These are phyloP conservation scores for Galerina marginata DNA, from an alignment of 768 basidiomycete species.

Conservation along the genomic window DNA sequence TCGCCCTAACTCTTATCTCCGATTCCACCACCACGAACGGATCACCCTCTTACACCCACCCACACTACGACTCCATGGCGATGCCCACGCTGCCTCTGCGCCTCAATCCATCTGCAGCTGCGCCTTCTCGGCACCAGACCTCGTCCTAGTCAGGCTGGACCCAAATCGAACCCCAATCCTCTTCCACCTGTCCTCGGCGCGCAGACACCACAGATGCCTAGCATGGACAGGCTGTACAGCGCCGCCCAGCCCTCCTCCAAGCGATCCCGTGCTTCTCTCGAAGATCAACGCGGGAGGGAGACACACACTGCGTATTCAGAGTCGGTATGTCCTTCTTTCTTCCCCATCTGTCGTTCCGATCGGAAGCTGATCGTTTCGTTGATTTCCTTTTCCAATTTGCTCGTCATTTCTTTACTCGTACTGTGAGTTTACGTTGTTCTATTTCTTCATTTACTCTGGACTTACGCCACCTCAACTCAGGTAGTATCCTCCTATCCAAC, in stretches of 20 bases:
- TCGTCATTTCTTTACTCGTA: background rate
- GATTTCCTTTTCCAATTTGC: background rate
- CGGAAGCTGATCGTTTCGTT: background rate
- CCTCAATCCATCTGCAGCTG: background rate
- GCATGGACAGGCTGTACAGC: constrained; percentile 34
- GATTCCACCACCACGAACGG: background rate
- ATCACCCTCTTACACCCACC: background rate
- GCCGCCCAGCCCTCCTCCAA: constrained; percentile 56
- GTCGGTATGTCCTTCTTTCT: constrained; percentile 28
- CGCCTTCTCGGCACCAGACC: constrained; percentile 24
- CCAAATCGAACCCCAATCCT: constrained; percentile 30
- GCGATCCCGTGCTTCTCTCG: constrained; percentile 46
- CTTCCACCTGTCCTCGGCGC: constrained; percentile 2
- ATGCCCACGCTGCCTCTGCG: background rate
- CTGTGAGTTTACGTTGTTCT: background rate
- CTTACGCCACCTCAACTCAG: background rate
- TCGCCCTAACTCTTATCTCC: constrained; percentile 20
- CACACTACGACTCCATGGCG: background rate
- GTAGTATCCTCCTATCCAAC: background rate
- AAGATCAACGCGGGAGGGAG: constrained; percentile 35
- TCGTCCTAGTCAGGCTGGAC: background rate
- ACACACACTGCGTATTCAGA: constrained; percentile 34
- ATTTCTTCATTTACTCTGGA: background rate
- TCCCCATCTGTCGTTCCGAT: constrained; percentile 9
- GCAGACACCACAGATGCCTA: constrained; percentile 39